Conservation (phyloP, 768 basidiomycete genomes). For the Collybiopsis confluens region DNA sequence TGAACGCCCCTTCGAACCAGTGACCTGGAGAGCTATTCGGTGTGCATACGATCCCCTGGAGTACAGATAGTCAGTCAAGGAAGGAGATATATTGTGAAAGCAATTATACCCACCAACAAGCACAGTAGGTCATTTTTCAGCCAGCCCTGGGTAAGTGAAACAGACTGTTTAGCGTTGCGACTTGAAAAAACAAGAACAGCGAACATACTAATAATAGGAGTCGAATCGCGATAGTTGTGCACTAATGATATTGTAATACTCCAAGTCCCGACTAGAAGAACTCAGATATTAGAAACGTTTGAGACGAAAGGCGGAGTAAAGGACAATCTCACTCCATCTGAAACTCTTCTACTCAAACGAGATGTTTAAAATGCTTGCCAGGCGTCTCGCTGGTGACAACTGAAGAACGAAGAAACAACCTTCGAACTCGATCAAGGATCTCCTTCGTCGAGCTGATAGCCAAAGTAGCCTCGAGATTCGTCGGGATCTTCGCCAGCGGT, state of each 20-base stretch:
- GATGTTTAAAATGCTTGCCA: slow-evolving; percentile 39
- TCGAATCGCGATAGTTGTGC: slow-evolving; percentile 26
- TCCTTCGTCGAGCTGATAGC: slow-evolving; percentile 23
- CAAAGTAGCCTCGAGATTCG: slow-evolving; percentile 24
- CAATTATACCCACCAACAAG: slow-evolving; percentile 40
- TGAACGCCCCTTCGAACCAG: slow-evolving; percentile 64
- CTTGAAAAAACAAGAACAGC: slow-evolving; percentile 1
- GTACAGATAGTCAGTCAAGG: slow-evolving; percentile 5
- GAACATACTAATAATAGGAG: slow-evolving; percentile 35
- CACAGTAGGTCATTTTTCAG: slow-evolving; percentile 55
- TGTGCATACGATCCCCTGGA: slow-evolving; percentile 49
- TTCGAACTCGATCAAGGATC: slow-evolving; percentile 26
- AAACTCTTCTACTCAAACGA: slow-evolving; percentile 55
- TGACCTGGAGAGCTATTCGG: slow-evolving; percentile 33
- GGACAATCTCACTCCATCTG: slow-evolving; percentile 32
- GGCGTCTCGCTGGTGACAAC: slow-evolving; percentile 35
- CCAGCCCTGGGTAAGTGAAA: slow-evolving; percentile 44
- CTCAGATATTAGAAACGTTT: not conserved
- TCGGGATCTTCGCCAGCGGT: slow-evolving; percentile 37
- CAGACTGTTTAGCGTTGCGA: slow-evolving; percentile 7
- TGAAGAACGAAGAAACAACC: slow-evolving; percentile 35
- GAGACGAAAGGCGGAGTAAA: not conserved
- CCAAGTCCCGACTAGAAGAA: slow-evolving; percentile 33
- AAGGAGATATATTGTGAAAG: not conserved
- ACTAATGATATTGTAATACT: slow-evolving; percentile 27